A percentile compares a stretch with the other conserved stretches of the same genome.
phyloP scores from a whole-genome alignment of 139 green algal species.

The Tetradesmus obliquus region DNA sequence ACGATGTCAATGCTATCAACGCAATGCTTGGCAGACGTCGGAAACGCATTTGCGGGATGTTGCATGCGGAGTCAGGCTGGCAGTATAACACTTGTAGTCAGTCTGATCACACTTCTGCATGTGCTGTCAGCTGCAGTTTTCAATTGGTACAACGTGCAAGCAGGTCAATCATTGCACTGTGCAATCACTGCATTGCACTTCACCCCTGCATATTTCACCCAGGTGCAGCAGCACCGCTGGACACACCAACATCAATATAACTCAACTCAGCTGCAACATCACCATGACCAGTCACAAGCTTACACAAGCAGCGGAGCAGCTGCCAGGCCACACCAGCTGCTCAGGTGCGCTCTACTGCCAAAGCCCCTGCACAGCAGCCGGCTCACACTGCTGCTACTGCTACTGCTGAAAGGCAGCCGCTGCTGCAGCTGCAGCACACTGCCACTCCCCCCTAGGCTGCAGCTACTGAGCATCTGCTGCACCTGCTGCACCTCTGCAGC shows the following conservation, averaged over 20 bases:
- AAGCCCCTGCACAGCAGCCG: neutral
- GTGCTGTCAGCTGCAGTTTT: neutral
- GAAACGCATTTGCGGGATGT: neutral
- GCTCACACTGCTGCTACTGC: neutral
- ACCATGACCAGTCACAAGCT: neutral
- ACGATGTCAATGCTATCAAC: neutral
- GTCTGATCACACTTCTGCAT: neutral
- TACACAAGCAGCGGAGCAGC: neutral
- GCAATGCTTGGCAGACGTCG: neutral
- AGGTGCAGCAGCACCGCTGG: too few relatives aligned
- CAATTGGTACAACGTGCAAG: neutral
- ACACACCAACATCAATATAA: too few relatives aligned
- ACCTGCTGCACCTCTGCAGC: neutral
- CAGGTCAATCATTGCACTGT: too few relatives aligned
- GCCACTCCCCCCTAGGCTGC: neutral
- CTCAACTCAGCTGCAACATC: too few relatives aligned
- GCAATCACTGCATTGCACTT: too few relatives aligned
- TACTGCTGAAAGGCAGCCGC: neutral
- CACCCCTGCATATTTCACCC: too few relatives aligned
- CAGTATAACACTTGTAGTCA: neutral
- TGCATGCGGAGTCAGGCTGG: neutral
- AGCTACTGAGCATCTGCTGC: neutral
- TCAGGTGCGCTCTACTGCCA: neutral
- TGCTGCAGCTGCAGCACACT: constrained; percentile 22
- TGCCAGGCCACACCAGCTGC: neutral